These are phyloP conservation scores for Torulaspora quercuum DNA, from an alignment of 805 yeast species.

Conservation along the genomic window DNA sequence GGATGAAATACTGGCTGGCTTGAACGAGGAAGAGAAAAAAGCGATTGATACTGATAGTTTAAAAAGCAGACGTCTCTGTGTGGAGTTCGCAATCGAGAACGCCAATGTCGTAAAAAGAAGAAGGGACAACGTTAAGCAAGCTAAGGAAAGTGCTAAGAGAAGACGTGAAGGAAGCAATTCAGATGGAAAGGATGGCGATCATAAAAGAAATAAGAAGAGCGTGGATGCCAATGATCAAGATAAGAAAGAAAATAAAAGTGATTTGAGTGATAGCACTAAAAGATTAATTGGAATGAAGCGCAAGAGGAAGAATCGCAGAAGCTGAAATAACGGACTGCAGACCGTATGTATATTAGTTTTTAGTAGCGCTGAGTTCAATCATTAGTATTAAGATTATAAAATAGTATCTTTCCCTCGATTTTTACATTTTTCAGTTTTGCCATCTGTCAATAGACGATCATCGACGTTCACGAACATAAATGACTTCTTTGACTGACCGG, in stretches of 20 bases:
- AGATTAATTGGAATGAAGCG: conserved; percentile 66
- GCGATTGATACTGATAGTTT: conserved; percentile 51
- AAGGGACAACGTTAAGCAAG: conserved; percentile 56
- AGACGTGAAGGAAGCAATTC: conserved; percentile 27
- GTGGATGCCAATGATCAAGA: conserved; percentile 19
- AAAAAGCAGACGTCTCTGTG: conserved; percentile 73
- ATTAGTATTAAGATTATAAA: background rate
- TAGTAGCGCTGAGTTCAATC: background rate
- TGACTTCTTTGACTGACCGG: too few species aligned
- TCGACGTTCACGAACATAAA: too few species aligned
- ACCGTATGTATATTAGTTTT: conserved; percentile 9
- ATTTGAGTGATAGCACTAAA: conserved; percentile 53
- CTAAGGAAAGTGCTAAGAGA: conserved; percentile 38
- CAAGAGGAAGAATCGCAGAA: conserved; percentile 50
- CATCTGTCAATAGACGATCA: too few species aligned
- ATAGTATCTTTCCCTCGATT: too few species aligned
- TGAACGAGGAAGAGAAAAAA: conserved; percentile 64
- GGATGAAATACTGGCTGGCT: conserved; percentile 68
- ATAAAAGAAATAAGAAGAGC: conserved; percentile 30
- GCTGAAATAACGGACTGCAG: conserved; percentile 12
- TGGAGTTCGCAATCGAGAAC: conserved; percentile 93
- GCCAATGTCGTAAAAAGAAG: conserved; percentile 92
- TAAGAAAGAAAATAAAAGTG: conserved; percentile 32
- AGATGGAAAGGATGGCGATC: conserved; percentile 21
- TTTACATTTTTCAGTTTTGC: too few species aligned